Evolutionary conservation across 192 early-diverging fungal genomes (phyloP).

Genomic region (Coemansia umbellata): DNA sequence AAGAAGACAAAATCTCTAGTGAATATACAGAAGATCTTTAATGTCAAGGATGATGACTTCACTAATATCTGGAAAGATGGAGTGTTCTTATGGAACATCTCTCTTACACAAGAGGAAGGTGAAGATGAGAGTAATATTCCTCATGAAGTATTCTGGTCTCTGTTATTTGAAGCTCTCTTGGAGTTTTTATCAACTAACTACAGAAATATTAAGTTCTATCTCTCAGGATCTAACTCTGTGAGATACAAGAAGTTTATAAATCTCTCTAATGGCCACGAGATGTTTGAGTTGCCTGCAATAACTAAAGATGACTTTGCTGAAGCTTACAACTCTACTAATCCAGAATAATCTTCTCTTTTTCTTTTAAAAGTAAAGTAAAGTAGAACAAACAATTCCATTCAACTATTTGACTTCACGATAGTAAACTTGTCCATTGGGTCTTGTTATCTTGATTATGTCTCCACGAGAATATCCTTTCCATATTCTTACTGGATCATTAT

Average conservation of each 20-base stretch:
- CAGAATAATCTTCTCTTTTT: too few species aligned
- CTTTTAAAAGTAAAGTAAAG: too few species aligned
- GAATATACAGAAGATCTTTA: conserved; percentile 6
- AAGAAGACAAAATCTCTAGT: neutral
- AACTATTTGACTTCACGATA: too few species aligned
- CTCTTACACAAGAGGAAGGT: conserved; percentile 7
- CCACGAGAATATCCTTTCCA: neutral
- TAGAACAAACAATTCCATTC: too few species aligned
- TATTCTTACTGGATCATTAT: neutral
- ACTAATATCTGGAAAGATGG: neutral
- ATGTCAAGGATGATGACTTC: conserved; percentile 1
- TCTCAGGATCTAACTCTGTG: neutral
- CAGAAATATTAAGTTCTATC: neutral
- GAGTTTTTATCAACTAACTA: conserved; percentile 1
- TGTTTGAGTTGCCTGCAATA: conserved; percentile 1
- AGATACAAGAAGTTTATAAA: conserved; percentile 4
- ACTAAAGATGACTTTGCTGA: neutral
- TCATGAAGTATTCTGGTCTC: conserved; percentile 11
- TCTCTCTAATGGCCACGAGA: neutral
- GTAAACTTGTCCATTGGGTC: too few species aligned
- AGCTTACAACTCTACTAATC: too few species aligned
- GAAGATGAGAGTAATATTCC: conserved; percentile 1
- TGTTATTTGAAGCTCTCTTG: conserved; percentile 1
- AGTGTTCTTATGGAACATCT: conserved; percentile 1
- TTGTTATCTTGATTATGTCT: conserved; percentile 5